Evolutionary conservation across 352 stramenopile genomes (phyloP).

Genomic region (Pythium aquatile): DNA sequence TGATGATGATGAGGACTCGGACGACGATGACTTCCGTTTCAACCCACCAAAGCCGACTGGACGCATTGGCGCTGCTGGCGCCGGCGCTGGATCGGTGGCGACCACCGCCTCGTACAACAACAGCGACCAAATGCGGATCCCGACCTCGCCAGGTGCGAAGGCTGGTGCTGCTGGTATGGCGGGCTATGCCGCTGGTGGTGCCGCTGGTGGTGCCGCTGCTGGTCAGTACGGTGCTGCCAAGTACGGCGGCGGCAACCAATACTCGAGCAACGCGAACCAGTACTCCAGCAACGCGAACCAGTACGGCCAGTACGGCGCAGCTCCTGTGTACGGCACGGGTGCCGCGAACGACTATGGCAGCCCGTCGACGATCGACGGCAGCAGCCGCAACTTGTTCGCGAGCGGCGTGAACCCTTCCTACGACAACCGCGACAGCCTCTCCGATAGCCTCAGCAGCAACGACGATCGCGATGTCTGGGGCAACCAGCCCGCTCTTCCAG

Average conservation of each 20-base stretch:
- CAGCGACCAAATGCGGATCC: constrained; percentile 8
- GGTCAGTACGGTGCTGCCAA: constrained; percentile 14
- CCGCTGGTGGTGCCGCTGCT: neutral
- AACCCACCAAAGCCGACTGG: constrained; percentile 26
- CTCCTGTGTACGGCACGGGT: constrained; percentile 15
- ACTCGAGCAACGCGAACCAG: constrained; percentile 1
- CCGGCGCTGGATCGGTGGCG: constrained; percentile 1
- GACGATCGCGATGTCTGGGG: constrained; percentile 23
- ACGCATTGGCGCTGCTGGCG: neutral
- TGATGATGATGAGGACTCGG: constrained; percentile 62
- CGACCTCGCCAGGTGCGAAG: constrained; percentile 12
- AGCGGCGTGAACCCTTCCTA: constrained; percentile 11
- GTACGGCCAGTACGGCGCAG: constrained; percentile 29
- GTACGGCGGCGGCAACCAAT: constrained; percentile 7
- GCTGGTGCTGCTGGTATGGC: neutral
- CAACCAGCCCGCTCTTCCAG: constrained; percentile 1
- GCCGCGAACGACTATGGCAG: constrained; percentile 43
- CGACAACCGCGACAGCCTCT: constrained; percentile 12
- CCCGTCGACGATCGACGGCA: constrained; percentile 41
- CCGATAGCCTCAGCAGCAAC: constrained; percentile 21
- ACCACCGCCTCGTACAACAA: constrained; percentile 24
- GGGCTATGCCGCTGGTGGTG: neutral
- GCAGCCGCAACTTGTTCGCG: constrained; percentile 15
- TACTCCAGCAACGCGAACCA: neutral
- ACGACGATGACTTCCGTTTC: constrained; percentile 45